Percentiles rank a stretch among this genome's conserved stretches.
Evolutionary conservation across 768 basidiomycete genomes (phyloP).

Genomic region (Auricularia sp.): DNA sequence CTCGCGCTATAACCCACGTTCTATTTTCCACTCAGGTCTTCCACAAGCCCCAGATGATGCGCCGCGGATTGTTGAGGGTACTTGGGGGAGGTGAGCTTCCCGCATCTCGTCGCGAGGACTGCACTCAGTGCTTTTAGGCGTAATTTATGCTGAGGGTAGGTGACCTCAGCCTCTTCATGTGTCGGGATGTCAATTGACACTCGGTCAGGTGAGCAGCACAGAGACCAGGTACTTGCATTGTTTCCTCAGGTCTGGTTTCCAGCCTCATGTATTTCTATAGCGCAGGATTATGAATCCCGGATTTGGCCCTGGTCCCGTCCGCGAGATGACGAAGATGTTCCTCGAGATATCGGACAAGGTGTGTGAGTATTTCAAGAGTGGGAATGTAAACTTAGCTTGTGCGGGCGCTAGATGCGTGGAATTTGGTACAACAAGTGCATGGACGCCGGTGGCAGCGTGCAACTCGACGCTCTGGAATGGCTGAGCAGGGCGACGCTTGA

Average conservation of each 20-base stretch:
- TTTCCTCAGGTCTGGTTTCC: background rate
- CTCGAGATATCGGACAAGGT: background rate
- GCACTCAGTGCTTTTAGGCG: background rate
- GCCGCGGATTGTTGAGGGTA: background rate
- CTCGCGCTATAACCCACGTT: background rate
- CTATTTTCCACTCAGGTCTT: background rate
- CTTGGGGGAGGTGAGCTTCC: background rate
- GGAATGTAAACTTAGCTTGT: background rate
- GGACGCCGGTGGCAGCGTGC: background rate
- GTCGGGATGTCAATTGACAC: no score
- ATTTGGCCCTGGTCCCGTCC: background rate
- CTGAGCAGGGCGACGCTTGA: constrained; percentile 25
- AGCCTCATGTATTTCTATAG: background rate
- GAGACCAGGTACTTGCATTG: background rate
- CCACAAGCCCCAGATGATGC: background rate
- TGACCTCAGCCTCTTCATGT: background rate
- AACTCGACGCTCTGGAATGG: background rate
- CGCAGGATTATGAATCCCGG: background rate
- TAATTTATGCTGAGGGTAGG: background rate
- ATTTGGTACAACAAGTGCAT: background rate
- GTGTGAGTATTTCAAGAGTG: background rate
- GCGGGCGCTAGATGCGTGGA: background rate
- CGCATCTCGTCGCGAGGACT: background rate
- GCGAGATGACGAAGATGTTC: background rate
- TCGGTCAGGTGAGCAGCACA: background rate